Evolutionary conservation across 2,329 filamentous ascomycete species (phyloP), one percentile per base, ranked within the genome.

Genomic region (Pseudogymnoascus sp.): DNA sequence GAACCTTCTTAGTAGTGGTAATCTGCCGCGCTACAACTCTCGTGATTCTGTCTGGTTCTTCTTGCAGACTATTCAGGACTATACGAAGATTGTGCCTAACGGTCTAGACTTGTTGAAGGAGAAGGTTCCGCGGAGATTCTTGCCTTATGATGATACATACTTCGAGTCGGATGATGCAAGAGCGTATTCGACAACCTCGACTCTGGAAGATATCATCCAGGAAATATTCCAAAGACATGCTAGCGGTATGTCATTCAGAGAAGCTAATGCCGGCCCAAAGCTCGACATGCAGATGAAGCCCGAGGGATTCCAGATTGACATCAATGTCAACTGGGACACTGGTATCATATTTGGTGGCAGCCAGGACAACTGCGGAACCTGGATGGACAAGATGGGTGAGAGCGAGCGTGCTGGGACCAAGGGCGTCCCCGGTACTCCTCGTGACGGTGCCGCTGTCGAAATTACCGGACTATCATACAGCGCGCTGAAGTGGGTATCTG

Each of bases 301-400:
- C 3, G 88, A 92, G 71, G 95, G 95, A 0, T 99, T 99, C 80
- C 87, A 97, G 72, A 91, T 96, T 67, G 87, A 95, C 65, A 88
- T 97, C 69, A 85, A 89, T 65, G 90, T 96, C 9, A 93, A 99
- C 73, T 97, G 93, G 93, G 79, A 84, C 34, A 95, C 87, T 4
- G 96, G 95, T 21, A 84, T 99, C 66, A 88, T 99, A 64, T 96
- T 96, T 71, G 95, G 96, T 63, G 95, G 96, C 36, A 97, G 91
- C 72, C 93, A 97, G 72, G 83, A 79, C 77, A 99, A 99, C 76
- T 99, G 96, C 70, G 95, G 95, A 61, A 99, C 95, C 1, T 99
- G 95, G 95, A 97, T 97, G 92, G 95, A 99, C 81, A 99, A 99
- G 83, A 99, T 99, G 95, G 95, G 95, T n/a, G 95, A 99, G 75